phyloP scores from a whole-genome alignment of 345 rosid species.

The Eutrema japonicum region DNA sequence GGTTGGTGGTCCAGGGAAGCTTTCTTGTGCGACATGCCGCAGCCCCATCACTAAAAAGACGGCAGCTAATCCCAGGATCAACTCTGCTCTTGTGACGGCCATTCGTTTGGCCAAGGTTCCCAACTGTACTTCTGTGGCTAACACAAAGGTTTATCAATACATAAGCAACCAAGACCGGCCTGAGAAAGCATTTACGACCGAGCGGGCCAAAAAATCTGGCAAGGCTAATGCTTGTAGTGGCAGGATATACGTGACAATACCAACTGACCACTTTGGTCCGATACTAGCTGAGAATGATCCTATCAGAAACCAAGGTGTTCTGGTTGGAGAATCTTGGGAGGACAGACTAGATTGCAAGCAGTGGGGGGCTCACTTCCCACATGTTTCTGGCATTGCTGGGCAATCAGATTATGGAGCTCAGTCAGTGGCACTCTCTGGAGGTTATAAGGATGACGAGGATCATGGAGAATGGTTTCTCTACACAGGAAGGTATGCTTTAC shows the following conservation, averaged over 20 bases:
- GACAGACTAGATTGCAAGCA: conserved; percentile 67
- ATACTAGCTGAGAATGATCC: conserved; percentile 70
- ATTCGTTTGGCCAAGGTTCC: conserved; percentile 63
- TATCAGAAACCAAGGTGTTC: conserved; percentile 59
- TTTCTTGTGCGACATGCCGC: conserved; percentile 65
- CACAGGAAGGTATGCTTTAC: too few species aligned
- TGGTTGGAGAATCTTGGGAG: conserved; percentile 73
- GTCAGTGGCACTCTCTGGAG: conserved; percentile 73
- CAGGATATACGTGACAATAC: conserved; percentile 60
- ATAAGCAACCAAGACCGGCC: conserved; percentile 62
- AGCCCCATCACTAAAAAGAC: conserved; percentile 47
- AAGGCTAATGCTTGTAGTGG: conserved; percentile 78
- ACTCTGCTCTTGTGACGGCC: conserved; percentile 59
- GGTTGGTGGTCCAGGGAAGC: conserved; percentile 53
- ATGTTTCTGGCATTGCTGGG: conserved; percentile 68
- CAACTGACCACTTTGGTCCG: conserved; percentile 78
- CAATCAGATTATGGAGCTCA: conserved; percentile 63
- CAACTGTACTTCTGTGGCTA: conserved; percentile 23
- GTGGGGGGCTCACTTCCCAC: conserved; percentile 75
- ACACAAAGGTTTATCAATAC: conserved; percentile 36
- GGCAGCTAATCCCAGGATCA: conserved; percentile 66
- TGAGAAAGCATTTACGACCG: conserved; percentile 63
- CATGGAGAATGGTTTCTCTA: too few species aligned
- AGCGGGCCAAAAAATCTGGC: conserved; percentile 57
- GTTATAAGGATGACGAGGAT: conserved; percentile 77